Evolutionary conservation across 1,139 yeast genomes (phyloP), one percentile per base, ranked within the genome.

Genomic region (Nadsonia commutata): DNA sequence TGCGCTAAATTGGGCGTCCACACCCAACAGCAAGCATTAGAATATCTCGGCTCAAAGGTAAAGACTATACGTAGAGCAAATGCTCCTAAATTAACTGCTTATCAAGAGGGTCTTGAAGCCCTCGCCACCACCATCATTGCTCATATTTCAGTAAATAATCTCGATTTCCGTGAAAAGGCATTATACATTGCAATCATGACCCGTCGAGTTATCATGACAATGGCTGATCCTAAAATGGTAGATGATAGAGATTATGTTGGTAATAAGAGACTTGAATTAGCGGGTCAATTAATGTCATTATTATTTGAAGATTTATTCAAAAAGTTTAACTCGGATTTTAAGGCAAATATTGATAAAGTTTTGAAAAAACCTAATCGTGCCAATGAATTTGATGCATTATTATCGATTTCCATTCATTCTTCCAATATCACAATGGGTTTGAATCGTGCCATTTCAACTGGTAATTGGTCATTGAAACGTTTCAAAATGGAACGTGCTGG

Each of bases 401-500:
- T 88, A 49, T 82, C 86, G 43, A 85, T 90, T 54, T 81, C 84
- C 50, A 85, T 86, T 45, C 96, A 88, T 58, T 82, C 95, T 9
- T 82, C 84, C 56, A 86, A 85, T 58, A 88, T 90, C 51, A 86
- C 98, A 16, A 81, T 81, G 61, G 99, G 99, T 31, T 69, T 90
- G 63, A 88, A 88, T 61, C 74, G 98, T 54, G 96, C 99, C 37
- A 90, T 90, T 45, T 88, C 97, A 5, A 90, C 99, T 0, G 99
- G 99, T 53, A 90, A 90, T 60, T 90, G 99, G 99, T 85, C 96
- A 1, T 72, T 90, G 59, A 90, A 90, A 65, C 85, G 99, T 68
- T 90, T 90, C 71, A 90, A 88, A 79, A 90, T 90, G 99, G 98
- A 93, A 66, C 77, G 98, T 51, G 98, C 99, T 0, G 99, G 99